These are phyloP conservation scores for Suhomyces pyralidae DNA, from an alignment of 805 yeast genomes.

Conservation along the genomic window DNA sequence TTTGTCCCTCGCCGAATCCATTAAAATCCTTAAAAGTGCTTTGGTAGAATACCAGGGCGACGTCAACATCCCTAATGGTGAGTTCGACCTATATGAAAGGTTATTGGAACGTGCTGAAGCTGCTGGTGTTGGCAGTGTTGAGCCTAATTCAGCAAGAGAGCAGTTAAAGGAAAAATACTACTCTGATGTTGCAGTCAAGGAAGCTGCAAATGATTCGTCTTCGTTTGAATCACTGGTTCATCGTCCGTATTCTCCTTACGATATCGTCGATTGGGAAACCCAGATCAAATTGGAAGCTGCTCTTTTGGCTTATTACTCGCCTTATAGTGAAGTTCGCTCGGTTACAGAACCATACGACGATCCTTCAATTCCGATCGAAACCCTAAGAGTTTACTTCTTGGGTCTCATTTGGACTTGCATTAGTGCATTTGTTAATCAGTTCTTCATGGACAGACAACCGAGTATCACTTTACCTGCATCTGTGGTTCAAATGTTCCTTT, in stretches of 20 bases:
- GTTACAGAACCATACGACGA: constrained; percentile 25
- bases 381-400: constrained; percentile 27
- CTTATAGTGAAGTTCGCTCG: constrained; percentile 31
- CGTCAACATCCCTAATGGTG: constrained; percentile 29
- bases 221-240: neutral
- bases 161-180: neutral
- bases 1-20: constrained; percentile 18
- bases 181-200: neutral
- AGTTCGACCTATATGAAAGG: constrained; percentile 22
- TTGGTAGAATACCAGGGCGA: constrained; percentile 28
- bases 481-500: constrained; percentile 16
- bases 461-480: constrained; percentile 10
- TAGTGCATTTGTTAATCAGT: constrained; percentile 15
- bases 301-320: constrained; percentile 24
- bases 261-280: constrained; percentile 15
- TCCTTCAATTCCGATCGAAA: constrained; percentile 31
- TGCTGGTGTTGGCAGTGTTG: neutral
- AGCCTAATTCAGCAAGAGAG: neutral
- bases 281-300: constrained; percentile 18
- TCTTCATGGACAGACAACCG: constrained; percentile 16
- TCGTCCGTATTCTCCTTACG: neutral
- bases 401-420: constrained; percentile 17
- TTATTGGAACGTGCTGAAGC: constrained; percentile 7
- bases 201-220: constrained; percentile 24
- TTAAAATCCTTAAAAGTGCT: constrained; percentile 26